Evolutionary conservation across 805 yeast genomes (phyloP).

Genomic region (Debaryomyces tyrocola): DNA sequence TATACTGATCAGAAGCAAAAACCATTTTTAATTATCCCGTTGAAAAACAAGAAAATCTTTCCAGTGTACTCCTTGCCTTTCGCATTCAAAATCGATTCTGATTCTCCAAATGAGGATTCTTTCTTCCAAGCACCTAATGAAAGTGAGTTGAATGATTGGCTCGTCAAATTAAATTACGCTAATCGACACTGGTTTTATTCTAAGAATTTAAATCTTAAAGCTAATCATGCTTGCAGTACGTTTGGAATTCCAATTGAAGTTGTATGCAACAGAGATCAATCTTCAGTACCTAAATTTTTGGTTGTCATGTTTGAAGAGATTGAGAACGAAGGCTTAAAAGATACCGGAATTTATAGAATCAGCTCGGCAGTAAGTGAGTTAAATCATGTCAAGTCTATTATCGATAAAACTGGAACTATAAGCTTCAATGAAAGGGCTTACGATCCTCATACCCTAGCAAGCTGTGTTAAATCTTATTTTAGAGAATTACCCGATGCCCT

Average conservation of each 20-base stretch:
- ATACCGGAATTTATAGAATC: constrained; percentile 84
- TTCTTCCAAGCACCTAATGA: constrained; percentile 67
- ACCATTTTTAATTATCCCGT: constrained; percentile 49
- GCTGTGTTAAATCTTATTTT: constrained; percentile 79
- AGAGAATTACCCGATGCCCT: constrained; percentile 87
- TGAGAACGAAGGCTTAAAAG: constrained; percentile 85
- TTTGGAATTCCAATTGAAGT: constrained; percentile 85
- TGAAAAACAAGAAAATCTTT: constrained; percentile 47
- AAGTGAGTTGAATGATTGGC: constrained; percentile 73
- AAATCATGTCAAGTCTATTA: constrained; percentile 40
- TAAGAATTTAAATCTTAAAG: constrained; percentile 29
- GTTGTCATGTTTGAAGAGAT: constrained; percentile 68
- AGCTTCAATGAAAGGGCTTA: constrained; percentile 53
- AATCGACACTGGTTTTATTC: constrained; percentile 59
- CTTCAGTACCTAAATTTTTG: constrained; percentile 64
- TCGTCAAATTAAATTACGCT: constrained; percentile 47
- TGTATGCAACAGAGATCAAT: constrained; percentile 70
- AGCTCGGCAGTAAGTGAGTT: constrained; percentile 53
- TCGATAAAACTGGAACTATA: constrained; percentile 48
- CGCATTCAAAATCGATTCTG: constrained; percentile 50
- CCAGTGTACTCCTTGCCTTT: constrained; percentile 52
- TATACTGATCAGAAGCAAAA: constrained; percentile 46
- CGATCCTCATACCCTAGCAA: constrained; percentile 84
- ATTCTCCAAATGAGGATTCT: constrained; percentile 49
- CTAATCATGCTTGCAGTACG: constrained; percentile 36